Conservation (phyloP, 1,284 basidiomycete species). For the Earliella scabrosa region DNA sequence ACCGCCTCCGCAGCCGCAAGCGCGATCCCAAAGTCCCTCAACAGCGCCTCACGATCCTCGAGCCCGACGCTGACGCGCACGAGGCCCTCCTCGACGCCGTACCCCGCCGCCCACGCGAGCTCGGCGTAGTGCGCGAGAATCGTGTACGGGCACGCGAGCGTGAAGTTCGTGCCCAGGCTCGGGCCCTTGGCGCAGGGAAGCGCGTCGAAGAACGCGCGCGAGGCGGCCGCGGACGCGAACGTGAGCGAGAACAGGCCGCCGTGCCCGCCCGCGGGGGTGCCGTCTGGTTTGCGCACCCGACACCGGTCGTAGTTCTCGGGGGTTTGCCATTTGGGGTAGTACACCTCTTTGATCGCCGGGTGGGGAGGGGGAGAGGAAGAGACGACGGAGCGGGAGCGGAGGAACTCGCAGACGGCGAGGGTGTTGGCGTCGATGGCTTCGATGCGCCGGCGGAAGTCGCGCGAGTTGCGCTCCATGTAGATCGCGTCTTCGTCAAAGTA, state of each 20-base stretch:
- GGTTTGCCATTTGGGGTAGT: conserved; percentile 89
- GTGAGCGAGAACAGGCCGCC: conserved; percentile 94
- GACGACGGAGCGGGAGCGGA: conserved; percentile 64
- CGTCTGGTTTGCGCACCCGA: conserved; percentile 38
- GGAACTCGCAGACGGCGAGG: conserved; percentile 79
- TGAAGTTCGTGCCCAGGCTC: conserved; percentile 95
- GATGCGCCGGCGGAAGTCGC: conserved; percentile 85
- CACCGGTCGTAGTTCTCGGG: conserved; percentile 75
- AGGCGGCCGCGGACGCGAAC: conserved; percentile 74
- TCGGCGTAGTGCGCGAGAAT: conserved; percentile 93
- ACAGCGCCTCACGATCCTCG: conserved; percentile 73
- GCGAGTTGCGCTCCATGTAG: conserved; percentile 97
- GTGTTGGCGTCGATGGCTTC: conserved; percentile 84
- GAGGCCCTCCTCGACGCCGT: conserved; percentile 85
- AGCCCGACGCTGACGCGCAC: conserved; percentile 92
- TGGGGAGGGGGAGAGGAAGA: conserved; percentile 30
- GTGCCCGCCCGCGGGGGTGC: conserved; percentile 64
- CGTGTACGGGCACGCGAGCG: conserved; percentile 91
- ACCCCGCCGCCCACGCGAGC: conserved; percentile 89
- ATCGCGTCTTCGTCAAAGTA: conserved; percentile 95
- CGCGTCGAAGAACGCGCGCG: conserved; percentile 87
- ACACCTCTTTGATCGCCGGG: conserved; percentile 74
- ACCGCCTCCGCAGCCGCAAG: conserved; percentile 67
- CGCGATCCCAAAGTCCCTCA: conserved; percentile 68
- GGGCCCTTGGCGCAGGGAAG: conserved; percentile 91